Conservation (phyloP, 768 basidiomycete genomes). For the Mycena haematopus region DNA sequence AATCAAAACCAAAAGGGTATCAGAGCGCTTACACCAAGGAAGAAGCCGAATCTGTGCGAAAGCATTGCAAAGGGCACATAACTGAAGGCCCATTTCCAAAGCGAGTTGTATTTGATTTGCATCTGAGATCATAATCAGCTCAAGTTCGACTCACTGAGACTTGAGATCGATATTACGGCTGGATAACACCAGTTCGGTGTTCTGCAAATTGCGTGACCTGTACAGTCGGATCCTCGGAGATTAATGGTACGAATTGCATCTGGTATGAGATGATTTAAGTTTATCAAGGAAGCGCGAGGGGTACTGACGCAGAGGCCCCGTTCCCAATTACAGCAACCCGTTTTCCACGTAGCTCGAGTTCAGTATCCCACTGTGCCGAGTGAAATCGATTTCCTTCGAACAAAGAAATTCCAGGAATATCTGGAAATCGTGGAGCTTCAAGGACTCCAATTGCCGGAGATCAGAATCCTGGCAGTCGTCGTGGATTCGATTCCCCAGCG, state of each 20-base stretch:
- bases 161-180: constrained; percentile 33
- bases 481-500: constrained; percentile 38
- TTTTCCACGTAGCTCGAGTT: constrained; percentile 50
- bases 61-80: constrained; percentile 47
- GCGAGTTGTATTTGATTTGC: constrained; percentile 36
- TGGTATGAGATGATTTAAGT: constrained; percentile 37
- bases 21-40: no score
- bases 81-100: constrained; percentile 48
- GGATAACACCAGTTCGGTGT: constrained; percentile 63
- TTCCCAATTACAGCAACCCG: constrained; percentile 67
- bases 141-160: no score
- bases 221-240: constrained; percentile 54
- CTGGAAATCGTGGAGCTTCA: constrained; percentile 47
- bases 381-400: constrained; percentile 62
- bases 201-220: constrained; percentile 63
- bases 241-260: constrained; percentile 66
- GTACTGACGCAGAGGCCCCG: constrained; percentile 57
- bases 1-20: no score
- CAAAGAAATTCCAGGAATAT: constrained; percentile 40
- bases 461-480: constrained; percentile 52
- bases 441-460: constrained; percentile 60
- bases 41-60: constrained; percentile 33
- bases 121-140: constrained; percentile 44
- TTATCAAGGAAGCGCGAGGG: not conserved
- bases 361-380: constrained; percentile 55